Base-by-base conservation (phyloP, 768 basidiomycete species). In the Boletus rex-veris region DNA sequence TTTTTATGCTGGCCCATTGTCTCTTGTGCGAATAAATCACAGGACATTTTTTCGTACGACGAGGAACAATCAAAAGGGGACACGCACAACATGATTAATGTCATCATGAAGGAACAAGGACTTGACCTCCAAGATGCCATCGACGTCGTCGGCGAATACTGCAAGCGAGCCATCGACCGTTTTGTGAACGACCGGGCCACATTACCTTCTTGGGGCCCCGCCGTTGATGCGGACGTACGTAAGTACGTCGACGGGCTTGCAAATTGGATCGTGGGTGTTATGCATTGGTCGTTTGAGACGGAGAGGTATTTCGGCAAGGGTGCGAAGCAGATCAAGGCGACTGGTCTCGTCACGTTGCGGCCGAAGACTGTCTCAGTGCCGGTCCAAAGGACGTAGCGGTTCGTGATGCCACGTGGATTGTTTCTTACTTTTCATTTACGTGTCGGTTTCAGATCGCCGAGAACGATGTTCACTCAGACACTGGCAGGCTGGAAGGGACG, bases 1-100 rank as follows among this genome's bases (percentile, higher is more conserved):
- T 15, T 15, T n/a, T 28, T 0, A 55, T 24, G 26, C 6, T 19
- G 26, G 35, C 10, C 2, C 5, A 4, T 2, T 24, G 15, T 26
- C 26, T 28, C 37, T 19, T 16, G 26, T 14, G 21, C 9, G 7
- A 8, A 18, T 16, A 7, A 33, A 21, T 19, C n/a, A 3, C 60
- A 90, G 89, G 89, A 92, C 71, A 82, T 92, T 64, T 91, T 89
- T 71, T 91, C 90, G 21, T 92, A 84, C 75, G 89, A 90, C 70
- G 83, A 86, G 58, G 90, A 92, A 66, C 90, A 90, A 65, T 81
- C 86, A 18, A 81, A 82, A 70, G 87, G 87, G 28, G 85, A 92
- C 66, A 86, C 83, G 2, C 89, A 91, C 70, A 91, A 92, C 72
- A 88, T 91, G 85, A 85, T 92, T 60, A 75, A 80, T 33, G 86